These are phyloP conservation scores for Samsoniella hepiali DNA, from an alignment of 2,329 filamentous ascomycete species.

Conservation along the genomic window DNA sequence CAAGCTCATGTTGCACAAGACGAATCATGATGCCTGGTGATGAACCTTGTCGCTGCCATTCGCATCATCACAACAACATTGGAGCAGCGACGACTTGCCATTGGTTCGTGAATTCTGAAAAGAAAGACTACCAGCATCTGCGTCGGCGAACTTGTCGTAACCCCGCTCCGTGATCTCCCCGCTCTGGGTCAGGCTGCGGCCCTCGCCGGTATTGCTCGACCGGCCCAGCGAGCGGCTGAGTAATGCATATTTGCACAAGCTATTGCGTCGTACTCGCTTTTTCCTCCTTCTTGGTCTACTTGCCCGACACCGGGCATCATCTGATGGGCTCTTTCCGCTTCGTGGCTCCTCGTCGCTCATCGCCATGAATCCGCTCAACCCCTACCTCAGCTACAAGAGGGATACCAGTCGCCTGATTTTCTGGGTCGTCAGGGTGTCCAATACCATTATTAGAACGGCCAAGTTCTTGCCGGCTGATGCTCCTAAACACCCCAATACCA, in stretches of 20 bases:
- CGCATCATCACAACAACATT: background rate
- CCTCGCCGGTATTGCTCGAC: background rate
- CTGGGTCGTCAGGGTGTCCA: conserved; percentile 1
- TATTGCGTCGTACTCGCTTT: background rate
- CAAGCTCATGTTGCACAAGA: background rate
- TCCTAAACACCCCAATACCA: background rate
- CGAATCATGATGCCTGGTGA: background rate
- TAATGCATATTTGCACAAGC: background rate
- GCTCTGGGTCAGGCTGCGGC: background rate
- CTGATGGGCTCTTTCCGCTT: no score
- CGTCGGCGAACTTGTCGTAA: background rate
- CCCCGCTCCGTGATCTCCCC: background rate
- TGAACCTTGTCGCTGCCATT: background rate
- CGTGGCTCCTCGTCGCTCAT: background rate
- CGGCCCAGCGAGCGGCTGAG: background rate
- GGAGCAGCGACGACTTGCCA: background rate
- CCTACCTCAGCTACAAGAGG: conserved; percentile 3
- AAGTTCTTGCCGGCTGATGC: background rate
- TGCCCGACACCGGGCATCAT: background rate
- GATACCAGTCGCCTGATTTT: conserved; percentile 3
- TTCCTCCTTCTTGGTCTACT: background rate
- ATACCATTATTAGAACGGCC: background rate
- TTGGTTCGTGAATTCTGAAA: background rate
- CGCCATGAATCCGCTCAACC: background rate
- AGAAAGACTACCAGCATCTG: background rate